Evolutionary conservation across 2,329 filamentous ascomycete genomes (phyloP), one percentile per base, ranked within the genome.

Genomic region (Fusarium illudens): DNA sequence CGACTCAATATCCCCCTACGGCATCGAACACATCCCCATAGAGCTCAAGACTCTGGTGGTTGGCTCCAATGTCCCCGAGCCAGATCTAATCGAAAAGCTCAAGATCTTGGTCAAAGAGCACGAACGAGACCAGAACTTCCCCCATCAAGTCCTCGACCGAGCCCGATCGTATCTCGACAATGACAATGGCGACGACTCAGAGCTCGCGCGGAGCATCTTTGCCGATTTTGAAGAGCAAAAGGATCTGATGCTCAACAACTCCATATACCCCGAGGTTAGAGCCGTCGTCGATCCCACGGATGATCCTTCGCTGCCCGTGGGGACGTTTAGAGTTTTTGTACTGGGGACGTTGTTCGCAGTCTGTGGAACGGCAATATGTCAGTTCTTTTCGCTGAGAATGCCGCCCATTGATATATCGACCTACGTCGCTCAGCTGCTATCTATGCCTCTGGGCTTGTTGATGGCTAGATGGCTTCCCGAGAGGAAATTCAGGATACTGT

Each of bases 61-160:
- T 1, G 27, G 27, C 1, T 8, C 20, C 4, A 4, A 53, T 15
- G 20, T 13, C 19, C 1, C 56, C 6, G 33, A 62, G 15, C 25
- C 27, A 7, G 19, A 11, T 27, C 51, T 70, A 3, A 30, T 42
- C 4, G 30, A 58, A 3, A 49, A 52, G 6, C 62, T 76, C 2
- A 20, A 62, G 37, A 37, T 12, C 6, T 67, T 84, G 8, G 65
- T 83, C 17, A 68, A 76, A 9, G 78, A 83, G 20, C 79, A 84
- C 64, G 77, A 80, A 37, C 75, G 78, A 27, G 83, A 84, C 55
- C 82, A 81, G 32, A 85, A 85, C 73, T 85, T 85, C 56, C 81
- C 82, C 0, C 73, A 77, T 25, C 64, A 74, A 6, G 75, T 82
- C 33, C 73, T 84, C 20, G 70, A 79, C 11, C 78, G 77, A 15